phyloP scores from a whole-genome alignment of 2,329 filamentous ascomycete species.

The Huntiella savannae region DNA sequence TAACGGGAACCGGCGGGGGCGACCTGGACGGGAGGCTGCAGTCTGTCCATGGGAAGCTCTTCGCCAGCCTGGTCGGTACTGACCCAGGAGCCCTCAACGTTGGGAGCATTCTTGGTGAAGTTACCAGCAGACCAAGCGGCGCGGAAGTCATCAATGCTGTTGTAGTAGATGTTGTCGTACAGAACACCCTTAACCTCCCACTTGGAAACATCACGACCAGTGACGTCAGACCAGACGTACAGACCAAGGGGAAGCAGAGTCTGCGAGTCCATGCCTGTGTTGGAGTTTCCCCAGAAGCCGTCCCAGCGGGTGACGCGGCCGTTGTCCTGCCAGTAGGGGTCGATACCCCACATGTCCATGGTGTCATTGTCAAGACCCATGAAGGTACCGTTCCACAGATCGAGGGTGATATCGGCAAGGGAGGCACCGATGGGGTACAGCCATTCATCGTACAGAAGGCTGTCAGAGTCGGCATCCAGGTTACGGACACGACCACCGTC shows the following conservation, averaged over 20 bases:
- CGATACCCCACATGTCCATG: conserved; percentile 18
- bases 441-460: conserved; percentile 17
- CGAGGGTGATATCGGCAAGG: conserved; percentile 26
- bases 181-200: conserved; percentile 26
- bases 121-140: conserved; percentile 21
- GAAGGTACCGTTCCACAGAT: conserved; percentile 20
- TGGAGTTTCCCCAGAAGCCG: conserved; percentile 23
- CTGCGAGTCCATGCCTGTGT: conserved; percentile 16
- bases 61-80: conserved; percentile 18
- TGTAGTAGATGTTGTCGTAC: conserved; percentile 22
- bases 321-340: conserved; percentile 23
- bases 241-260: conserved; percentile 27
- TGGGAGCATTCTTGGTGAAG: conserved; percentile 20
- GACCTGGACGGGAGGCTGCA: conserved; percentile 20
- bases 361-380: conserved; percentile 18
- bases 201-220: conserved; percentile 23
- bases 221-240: conserved; percentile 24
- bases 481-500: conserved; percentile 19
- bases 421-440: conserved; percentile 16
- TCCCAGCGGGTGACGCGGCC: conserved; percentile 21
- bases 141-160: conserved; percentile 18
- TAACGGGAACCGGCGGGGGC: conserved; percentile 23
- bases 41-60: conserved; percentile 19
- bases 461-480: conserved; percentile 18
- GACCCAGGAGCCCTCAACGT: conserved; percentile 18